A percentile compares a stretch with the other conserved stretches of the same genome.
These are phyloP conservation scores for Sporothrix globosa DNA, from an alignment of 2,329 filamentous ascomycete species.

Conservation along the genomic window DNA sequence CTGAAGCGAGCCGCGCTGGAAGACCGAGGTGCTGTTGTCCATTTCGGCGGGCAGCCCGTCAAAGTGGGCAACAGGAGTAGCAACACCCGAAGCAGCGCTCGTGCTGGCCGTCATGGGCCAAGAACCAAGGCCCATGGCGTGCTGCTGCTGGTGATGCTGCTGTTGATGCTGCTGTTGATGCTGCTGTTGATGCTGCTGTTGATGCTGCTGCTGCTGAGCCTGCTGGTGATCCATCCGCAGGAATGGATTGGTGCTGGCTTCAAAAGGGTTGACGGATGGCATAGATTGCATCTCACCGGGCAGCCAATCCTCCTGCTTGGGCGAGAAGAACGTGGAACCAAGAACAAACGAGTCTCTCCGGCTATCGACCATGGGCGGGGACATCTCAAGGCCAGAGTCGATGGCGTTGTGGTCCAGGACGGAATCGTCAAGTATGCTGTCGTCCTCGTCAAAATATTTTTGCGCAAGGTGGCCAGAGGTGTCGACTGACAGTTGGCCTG, in stretches of 20 bases:
- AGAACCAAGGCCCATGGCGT: slow-evolving; percentile 47
- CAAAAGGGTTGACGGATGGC: slow-evolving; percentile 66
- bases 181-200: slow-evolving; percentile 23
- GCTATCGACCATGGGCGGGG: slow-evolving; percentile 64
- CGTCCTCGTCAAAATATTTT: slow-evolving; percentile 63
- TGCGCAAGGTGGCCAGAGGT: slow-evolving; percentile 50
- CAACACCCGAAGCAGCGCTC: slow-evolving; percentile 66
- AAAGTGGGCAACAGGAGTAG: slow-evolving; percentile 73
- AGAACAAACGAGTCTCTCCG: slow-evolving; percentile 66
- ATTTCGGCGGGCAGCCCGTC: slow-evolving; percentile 64
- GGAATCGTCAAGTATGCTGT: slow-evolving; percentile 62
- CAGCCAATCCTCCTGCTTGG: slow-evolving; percentile 67
- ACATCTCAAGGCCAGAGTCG: slow-evolving; percentile 66
- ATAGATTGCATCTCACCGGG: slow-evolving; percentile 67
- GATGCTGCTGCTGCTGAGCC: slow-evolving; percentile 35
- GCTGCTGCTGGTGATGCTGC: slow-evolving; percentile 46
- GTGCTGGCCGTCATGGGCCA: slow-evolving; percentile 59
- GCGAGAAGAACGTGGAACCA: slow-evolving; percentile 62
- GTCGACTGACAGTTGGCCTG: slow-evolving; percentile 57
- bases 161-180: slow-evolving; percentile 48
- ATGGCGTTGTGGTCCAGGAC: slow-evolving; percentile 62
- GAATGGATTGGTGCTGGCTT: slow-evolving; percentile 66
- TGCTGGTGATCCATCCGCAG: slow-evolving; percentile 63
- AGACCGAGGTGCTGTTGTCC: slow-evolving; percentile 56
- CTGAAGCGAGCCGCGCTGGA: slow-evolving; percentile 53